phyloP scores from a whole-genome alignment of 2,329 filamentous ascomycete genomes.

The Rachicladosporium sp. region DNA sequence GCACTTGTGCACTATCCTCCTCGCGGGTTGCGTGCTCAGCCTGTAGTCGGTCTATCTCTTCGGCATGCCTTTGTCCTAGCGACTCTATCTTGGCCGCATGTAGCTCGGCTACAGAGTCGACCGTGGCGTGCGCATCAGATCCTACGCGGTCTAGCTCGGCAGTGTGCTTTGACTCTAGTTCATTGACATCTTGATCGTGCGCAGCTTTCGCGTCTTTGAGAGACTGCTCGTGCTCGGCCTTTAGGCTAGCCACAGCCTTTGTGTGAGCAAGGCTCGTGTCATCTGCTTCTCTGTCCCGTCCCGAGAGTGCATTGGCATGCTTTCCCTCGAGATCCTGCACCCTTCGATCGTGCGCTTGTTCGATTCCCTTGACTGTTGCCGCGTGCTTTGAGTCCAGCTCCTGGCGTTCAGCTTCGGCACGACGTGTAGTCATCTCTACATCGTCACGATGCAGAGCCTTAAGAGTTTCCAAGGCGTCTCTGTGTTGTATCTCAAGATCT shows the following conservation, averaged over 20 bases:
- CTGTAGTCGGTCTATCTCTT: not conserved
- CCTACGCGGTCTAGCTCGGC: not conserved
- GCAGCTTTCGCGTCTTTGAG: slow-evolving; percentile 1
- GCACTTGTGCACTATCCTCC: slow-evolving; percentile 5
- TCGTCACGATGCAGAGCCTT: slow-evolving; percentile 10
- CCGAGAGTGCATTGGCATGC: no score
- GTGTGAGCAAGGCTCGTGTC: not conserved
- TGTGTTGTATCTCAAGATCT: slow-evolving; percentile 5
- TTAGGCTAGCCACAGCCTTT: slow-evolving; percentile 1
- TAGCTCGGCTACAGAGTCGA: not conserved
- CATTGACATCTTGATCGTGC: not conserved
- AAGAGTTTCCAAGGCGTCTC: slow-evolving; percentile 6
- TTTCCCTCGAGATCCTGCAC: no score
- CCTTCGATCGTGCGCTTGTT: no score
- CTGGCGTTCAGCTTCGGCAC: slow-evolving; percentile 3
- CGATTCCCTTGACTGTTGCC: no score
- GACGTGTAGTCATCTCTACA: slow-evolving; percentile 1
- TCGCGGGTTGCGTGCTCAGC: not conserved
- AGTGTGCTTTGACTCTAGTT: not conserved
- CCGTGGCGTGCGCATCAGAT: not conserved
- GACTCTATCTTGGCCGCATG: no score
- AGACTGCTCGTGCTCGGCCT: not conserved
- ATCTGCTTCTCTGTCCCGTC: no score
- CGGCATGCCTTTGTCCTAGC: no score
- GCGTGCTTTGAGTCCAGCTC: no score